Evolutionary conservation across 805 yeast genomes (phyloP), one percentile per base, ranked within the genome.

Genomic region (Saccharomyces eubayanus): DNA sequence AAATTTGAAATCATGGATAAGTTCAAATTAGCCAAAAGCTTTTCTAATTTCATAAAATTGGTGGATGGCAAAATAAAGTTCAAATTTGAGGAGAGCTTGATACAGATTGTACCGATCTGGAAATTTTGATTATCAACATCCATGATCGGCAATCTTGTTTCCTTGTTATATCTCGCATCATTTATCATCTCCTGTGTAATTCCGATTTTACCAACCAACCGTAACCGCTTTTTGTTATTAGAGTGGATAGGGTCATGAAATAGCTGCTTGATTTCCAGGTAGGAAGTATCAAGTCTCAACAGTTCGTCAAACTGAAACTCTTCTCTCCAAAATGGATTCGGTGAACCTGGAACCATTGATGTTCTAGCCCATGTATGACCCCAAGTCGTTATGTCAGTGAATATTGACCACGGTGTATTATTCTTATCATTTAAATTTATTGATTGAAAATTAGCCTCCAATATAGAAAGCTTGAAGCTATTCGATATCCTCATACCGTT

Each of bases 301-400:
- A 87, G 85, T 46, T 84, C 71, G 50, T 83, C 80, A n/a, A 86
- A 71, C 1, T 77, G 71, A 63, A 87, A 86, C 47, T 76, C 80
- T 62, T 91, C 96, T 63, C 90, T 81, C 94, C 96, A 91, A 64
- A 88, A 88, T 1, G 96, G 91, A 52, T 77, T 76, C 0, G 67
- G 59, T 2, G 67, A 54, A 48, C 77, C 72, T 40, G 74, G 71
- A 0, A 84, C 84, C 6, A 80, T 73, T 1, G 90, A 84, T 0
- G 97, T 88, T 59, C 89, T 74, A 41, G 87, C 88, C 89, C 92
- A 86, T 0, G 85, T 81, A 48, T 80, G 75, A 20, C 80, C 83
- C 85, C 94, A 86, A 66, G 88, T 75, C 16, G 77, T 72, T 2
- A 90, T 74, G 61, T 89, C 96, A 1, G 87, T 81, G 62, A 87